Evolutionary conservation across 192 early-diverging fungal species (phyloP).

Genomic region (Spizellomyces sp.): DNA sequence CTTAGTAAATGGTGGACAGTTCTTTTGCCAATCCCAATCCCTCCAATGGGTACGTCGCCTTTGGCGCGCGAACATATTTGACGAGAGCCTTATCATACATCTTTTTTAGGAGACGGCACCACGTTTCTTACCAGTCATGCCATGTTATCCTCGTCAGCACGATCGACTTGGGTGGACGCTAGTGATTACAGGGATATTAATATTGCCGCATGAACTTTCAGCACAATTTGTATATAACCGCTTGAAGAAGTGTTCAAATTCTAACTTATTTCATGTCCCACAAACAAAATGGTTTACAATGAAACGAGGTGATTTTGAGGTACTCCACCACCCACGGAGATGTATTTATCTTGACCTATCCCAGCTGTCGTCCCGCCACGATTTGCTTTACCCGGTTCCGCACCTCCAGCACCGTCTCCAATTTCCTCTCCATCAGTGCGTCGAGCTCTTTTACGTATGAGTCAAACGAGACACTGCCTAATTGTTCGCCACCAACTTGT

Average conservation of each 20-base stretch:
- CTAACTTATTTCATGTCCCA: too few relatives aligned
- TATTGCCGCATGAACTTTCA: too few relatives aligned
- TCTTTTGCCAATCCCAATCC: conserved; percentile 10
- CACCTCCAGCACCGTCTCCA: conserved; percentile 26
- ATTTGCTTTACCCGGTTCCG: too few relatives aligned
- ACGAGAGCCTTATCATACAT: background rate
- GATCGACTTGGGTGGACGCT: conserved; percentile 2
- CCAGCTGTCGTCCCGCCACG: too few relatives aligned
- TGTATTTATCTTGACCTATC: too few relatives aligned
- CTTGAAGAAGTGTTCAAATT: too few relatives aligned
- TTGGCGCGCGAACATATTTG: background rate
- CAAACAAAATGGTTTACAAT: too few relatives aligned
- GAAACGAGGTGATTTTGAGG: too few relatives aligned
- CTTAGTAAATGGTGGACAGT: conserved; percentile 17
- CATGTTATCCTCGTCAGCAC: background rate
- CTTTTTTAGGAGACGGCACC: background rate
- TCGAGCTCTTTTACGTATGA: conserved; percentile 42
- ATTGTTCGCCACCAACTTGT: conserved; percentile 1
- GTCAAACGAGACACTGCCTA: conserved; percentile 23
- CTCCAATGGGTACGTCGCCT: conserved; percentile 6
- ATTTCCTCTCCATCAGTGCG: conserved; percentile 38
- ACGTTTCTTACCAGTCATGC: background rate
- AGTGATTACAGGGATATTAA: background rate
- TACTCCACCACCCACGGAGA: too few relatives aligned
- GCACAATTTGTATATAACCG: too few relatives aligned